Evolutionary conservation across 768 basidiomycete species (phyloP).

Genomic region (Terana coerulea): DNA sequence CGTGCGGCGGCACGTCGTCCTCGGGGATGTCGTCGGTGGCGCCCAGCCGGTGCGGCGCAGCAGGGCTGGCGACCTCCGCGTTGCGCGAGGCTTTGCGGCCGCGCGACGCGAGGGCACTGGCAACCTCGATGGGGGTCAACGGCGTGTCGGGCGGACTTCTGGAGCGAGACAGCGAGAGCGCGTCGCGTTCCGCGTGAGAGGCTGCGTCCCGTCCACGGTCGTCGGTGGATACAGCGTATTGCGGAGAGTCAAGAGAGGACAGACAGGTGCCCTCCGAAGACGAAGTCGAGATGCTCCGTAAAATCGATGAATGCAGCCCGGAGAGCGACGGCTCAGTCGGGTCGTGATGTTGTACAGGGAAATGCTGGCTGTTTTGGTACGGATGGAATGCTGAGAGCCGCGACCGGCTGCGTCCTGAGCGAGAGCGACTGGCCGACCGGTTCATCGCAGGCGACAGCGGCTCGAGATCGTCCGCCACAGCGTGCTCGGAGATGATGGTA

Average conservation of each 20-base stretch:
- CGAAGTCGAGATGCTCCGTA: conserved; percentile 21
- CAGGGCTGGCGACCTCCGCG: not conserved
- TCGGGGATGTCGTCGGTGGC: conserved; percentile 6
- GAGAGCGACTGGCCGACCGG: not conserved
- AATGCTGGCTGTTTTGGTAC: conserved; percentile 1
- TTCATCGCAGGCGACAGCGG: not conserved
- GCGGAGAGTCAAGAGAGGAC: conserved; percentile 8
- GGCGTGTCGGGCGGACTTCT: conserved; percentile 46
- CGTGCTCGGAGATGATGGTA: not conserved
- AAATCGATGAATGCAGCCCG: conserved; percentile 22
- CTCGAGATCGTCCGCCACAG: not conserved
- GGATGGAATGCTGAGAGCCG: conserved; percentile 3
- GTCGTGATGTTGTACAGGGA: conserved; percentile 2
- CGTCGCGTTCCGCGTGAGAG: conserved; percentile 5
- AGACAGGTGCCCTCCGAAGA: conserved; percentile 16
- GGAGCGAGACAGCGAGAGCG: conserved; percentile 36
- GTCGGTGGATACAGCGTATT: conserved; percentile 3
- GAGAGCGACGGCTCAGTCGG: conserved; percentile 19
- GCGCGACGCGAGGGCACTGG: conserved; percentile 11
- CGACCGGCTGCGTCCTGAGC: conserved; percentile 3
- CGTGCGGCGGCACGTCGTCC: conserved; percentile 2
- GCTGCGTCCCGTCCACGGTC: conserved; percentile 16
- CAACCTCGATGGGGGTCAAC: conserved; percentile 35
- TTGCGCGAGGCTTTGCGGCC: conserved; percentile 15
- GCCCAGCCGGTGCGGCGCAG: conserved; percentile 8